Base-by-base conservation (phyloP, 169 alveolate species). In the Plasmodium chabaudi region DNA sequence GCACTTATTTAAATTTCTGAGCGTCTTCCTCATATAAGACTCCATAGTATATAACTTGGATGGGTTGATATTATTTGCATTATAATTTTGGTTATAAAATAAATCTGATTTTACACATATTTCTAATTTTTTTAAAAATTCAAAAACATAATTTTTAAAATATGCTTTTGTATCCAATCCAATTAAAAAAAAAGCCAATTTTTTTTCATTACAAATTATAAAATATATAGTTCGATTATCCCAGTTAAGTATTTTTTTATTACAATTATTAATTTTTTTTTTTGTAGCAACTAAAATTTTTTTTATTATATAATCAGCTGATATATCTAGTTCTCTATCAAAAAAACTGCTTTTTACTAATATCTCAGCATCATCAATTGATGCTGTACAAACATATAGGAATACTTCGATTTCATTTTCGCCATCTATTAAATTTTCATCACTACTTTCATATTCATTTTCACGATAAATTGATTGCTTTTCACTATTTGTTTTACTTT, bases 211-310 rank as follows among this genome's bases (percentile, higher is more conserved):
- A 25, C 90, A 82, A 17, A 82, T 82, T 27, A 64, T 82, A 59
- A 82, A 82, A 59, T 82, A 82, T 19, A 82, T 82, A 67, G 68
- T 82, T 55, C 46, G 42, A 59, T 67, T 67, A 12, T 82, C 82
- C 90, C 90, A 82, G 13, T 82, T 82, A 47, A 82, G 82, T 5
- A 82, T 82, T 82, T 82, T 82, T 47, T 82, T 82, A 67, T 55
- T 82, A 59, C 90, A 34, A 27, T 67, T 59, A 67, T 56, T 82
- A 63, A 64, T 42, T 56, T 82, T 82, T 46, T 70, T 82, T 82
- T 82, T 82, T 27, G 72, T 67, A 25, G 90, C 79, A 4, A 56
- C 61, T 25, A 82, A 42, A 53, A 82, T 82, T 21, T 82, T 82
- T 53, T 82, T 82, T 17, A 82, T 68, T 44, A 71, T 82, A 44